phyloP scores from a whole-genome alignment of 2,329 filamentous ascomycete genomes.

The Fusarium fujikuroi region DNA sequence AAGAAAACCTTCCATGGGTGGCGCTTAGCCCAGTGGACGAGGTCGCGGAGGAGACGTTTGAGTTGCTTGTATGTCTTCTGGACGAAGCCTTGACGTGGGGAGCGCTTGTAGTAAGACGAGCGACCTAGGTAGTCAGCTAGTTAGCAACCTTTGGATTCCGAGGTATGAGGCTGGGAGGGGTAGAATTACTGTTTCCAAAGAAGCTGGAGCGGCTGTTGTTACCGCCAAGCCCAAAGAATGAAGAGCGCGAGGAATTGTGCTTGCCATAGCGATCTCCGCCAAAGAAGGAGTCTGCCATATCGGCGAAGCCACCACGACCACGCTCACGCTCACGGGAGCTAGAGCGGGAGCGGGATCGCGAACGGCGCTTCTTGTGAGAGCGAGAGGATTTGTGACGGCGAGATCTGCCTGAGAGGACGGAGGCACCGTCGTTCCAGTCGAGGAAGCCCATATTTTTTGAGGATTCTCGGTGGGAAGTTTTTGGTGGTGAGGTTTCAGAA shows the following conservation, averaged over 20 bases:
- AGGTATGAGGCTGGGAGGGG: background rate
- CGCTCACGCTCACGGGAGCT: constrained; percentile 49
- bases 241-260: constrained; percentile 56
- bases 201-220: constrained; percentile 58
- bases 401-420: constrained; percentile 46
- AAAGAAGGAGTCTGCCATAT: constrained; percentile 49
- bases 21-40: constrained; percentile 81
- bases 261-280: constrained; percentile 50
- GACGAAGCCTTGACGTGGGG: constrained; percentile 83
- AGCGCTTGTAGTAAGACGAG: constrained; percentile 79
- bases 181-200: constrained; percentile 55
- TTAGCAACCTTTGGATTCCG: background rate
- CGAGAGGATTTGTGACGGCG: constrained; percentile 46
- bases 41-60: constrained; percentile 80
- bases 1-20: constrained; percentile 90
- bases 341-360: constrained; percentile 53
- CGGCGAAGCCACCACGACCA: constrained; percentile 48
- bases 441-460: constrained; percentile 48
- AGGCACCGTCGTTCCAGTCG: constrained; percentile 48
- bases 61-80: constrained; percentile 78
- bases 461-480: background rate
- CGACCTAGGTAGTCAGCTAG: constrained; percentile 51
- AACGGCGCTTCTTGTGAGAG: constrained; percentile 50
- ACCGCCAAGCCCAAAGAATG: constrained; percentile 60
- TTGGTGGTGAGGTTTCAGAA: background rate